phyloP scores from a whole-genome alignment of 306 rosid genomes.

The Vigna nakashimae region DNA sequence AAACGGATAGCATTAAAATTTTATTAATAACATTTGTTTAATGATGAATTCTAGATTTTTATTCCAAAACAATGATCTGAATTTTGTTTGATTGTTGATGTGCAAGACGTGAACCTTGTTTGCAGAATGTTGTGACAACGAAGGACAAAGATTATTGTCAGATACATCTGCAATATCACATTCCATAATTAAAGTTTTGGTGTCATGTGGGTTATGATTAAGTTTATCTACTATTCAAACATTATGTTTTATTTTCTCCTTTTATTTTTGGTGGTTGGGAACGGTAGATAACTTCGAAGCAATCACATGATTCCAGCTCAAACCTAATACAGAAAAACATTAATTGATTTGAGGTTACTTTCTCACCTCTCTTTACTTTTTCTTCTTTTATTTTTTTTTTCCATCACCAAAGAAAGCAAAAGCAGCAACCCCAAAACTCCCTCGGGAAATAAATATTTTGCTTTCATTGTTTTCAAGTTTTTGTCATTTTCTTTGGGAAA shows the following conservation, averaged over 20 bases:
- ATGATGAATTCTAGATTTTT: neutral
- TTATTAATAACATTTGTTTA: neutral
- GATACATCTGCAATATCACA: slow-evolving; percentile 40
- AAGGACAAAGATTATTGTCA: slow-evolving; percentile 37
- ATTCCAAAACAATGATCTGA: neutral
- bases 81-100: slow-evolving; percentile 28
- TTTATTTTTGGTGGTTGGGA: slow-evolving; percentile 72
- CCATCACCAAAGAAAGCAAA: slow-evolving; percentile 52
- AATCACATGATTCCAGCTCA: slow-evolving; percentile 68
- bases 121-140: slow-evolving; percentile 21
- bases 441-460: slow-evolving; percentile 54
- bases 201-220: slow-evolving; percentile 81
- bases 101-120: slow-evolving; percentile 18
- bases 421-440: slow-evolving; percentile 49
- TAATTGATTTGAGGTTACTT: slow-evolving; percentile 55
- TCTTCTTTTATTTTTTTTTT: slow-evolving; percentile 13
- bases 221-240: slow-evolving; percentile 65
- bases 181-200: slow-evolving; percentile 79
- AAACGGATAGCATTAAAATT: too few relatives aligned
- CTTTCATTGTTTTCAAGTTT: slow-evolving; percentile 60
- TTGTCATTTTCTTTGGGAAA: slow-evolving; percentile 59
- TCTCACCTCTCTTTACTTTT: slow-evolving; percentile 49
- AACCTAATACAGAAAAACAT: slow-evolving; percentile 49
- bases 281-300: slow-evolving; percentile 75
- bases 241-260: neutral